These are phyloP conservation scores for Afroboletus lepidellus DNA, from an alignment of 1,284 basidiomycete genomes.

Conservation along the genomic window DNA sequence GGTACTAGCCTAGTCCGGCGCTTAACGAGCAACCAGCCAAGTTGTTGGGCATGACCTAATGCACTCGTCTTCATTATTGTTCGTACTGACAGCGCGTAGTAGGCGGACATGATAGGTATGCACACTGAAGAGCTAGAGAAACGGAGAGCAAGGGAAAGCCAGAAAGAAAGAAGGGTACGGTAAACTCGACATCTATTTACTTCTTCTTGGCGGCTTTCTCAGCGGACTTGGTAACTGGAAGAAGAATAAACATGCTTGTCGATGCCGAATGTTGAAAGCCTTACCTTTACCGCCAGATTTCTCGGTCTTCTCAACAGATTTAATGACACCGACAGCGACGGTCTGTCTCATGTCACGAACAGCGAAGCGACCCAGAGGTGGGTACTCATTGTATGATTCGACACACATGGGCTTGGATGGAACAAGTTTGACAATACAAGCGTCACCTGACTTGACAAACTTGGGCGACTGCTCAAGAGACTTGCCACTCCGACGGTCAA, in stretches of 20 bases:
- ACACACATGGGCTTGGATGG: conserved; percentile 98
- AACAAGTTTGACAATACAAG: conserved; percentile 96
- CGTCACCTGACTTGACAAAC: conserved; percentile 96
- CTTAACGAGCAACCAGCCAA: not conserved
- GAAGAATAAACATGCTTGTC: conserved; percentile 20
- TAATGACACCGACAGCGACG: conserved; percentile 97
- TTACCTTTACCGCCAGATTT: conserved; percentile 82
- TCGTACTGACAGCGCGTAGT: conserved; percentile 44
- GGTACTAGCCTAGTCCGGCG: too few relatives aligned
- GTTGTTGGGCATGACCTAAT: conserved; percentile 20
- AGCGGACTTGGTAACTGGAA: conserved; percentile 86
- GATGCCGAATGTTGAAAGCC: conserved; percentile 19
- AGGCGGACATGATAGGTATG: conserved; percentile 35
- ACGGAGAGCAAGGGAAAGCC: conserved; percentile 38
- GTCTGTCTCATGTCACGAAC: conserved; percentile 99
- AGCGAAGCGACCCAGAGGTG: conserved; percentile 98
- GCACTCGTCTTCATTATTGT: conserved; percentile 46
- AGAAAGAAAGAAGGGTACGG: conserved; percentile 50
- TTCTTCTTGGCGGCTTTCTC: conserved; percentile 97
- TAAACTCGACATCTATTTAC: conserved; percentile 79
- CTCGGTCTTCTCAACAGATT: conserved; percentile 91
- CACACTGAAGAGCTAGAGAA: conserved; percentile 40
- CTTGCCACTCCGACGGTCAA: conserved; percentile 98
- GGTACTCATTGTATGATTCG: conserved; percentile 97
- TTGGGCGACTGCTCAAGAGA: conserved; percentile 87